These are phyloP conservation scores for Hapsidospora chrysogenum DNA, from an alignment of 495 filamentous ascomycete species.

Conservation along the genomic window DNA sequence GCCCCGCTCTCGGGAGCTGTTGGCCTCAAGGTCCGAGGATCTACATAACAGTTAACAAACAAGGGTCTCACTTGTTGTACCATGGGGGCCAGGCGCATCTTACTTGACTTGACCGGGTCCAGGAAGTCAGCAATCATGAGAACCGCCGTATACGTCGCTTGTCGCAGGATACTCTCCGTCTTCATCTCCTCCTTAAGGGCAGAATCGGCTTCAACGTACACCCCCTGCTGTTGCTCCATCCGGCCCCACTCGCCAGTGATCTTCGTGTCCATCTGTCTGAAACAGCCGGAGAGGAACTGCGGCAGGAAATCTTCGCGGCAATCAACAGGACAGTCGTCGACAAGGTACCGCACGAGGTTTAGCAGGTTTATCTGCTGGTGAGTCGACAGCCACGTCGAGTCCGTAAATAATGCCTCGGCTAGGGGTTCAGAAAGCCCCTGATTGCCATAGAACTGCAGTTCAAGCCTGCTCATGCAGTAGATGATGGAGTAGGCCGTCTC, in stretches of 20 bases:
- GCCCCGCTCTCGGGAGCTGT: too few relatives aligned
- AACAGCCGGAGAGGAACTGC: slow-evolving; percentile 65
- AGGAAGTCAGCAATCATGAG: slow-evolving; percentile 78
- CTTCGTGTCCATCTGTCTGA: slow-evolving; percentile 72
- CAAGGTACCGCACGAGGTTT: slow-evolving; percentile 69
- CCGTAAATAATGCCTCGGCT: slow-evolving; percentile 66
- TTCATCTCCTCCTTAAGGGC: slow-evolving; percentile 92
- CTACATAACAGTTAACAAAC: slow-evolving; percentile 5
- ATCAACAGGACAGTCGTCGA: slow-evolving; percentile 75
- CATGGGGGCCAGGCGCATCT: slow-evolving; percentile 11
- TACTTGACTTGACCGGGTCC: slow-evolving; percentile 48
- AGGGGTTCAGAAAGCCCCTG: slow-evolving; percentile 69
- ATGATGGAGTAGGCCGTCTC: slow-evolving; percentile 89
- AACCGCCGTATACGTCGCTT: slow-evolving; percentile 79
- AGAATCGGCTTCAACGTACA: slow-evolving; percentile 35
- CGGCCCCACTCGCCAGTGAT: slow-evolving; percentile 76
- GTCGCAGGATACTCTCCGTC: slow-evolving; percentile 87
- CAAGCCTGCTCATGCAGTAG: slow-evolving; percentile 79
- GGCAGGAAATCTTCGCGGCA: slow-evolving; percentile 70
- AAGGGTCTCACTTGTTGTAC: neutral
- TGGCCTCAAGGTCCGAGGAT: neutral
- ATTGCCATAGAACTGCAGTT: slow-evolving; percentile 78
- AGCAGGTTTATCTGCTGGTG: slow-evolving; percentile 87
- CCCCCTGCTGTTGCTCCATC: slow-evolving; percentile 36
- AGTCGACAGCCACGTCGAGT: slow-evolving; percentile 70